Evolutionary conservation across 495 filamentous ascomycete genomes (phyloP).

Genomic region (Astrocystis sublimbata): DNA sequence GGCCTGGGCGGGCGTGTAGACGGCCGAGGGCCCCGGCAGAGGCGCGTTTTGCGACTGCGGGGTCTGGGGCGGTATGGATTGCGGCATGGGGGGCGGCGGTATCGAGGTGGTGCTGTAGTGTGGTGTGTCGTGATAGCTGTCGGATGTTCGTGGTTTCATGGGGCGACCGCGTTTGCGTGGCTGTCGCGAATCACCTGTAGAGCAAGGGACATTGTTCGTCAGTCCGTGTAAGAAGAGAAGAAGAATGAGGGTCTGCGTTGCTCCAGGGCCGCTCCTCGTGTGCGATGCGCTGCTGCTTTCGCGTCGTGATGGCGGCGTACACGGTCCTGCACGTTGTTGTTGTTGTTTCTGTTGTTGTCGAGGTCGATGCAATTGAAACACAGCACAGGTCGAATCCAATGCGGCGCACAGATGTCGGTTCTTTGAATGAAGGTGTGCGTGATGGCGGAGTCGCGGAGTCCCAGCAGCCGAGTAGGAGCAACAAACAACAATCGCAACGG

Average conservation of each 20-base stretch:
- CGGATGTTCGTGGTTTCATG: slow-evolving; percentile 61
- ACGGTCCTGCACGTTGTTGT: not conserved
- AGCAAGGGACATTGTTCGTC: slow-evolving; percentile 36
- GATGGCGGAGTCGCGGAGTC: too few species aligned
- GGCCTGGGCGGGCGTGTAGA: slow-evolving; percentile 63
- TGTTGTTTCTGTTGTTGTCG: too few species aligned
- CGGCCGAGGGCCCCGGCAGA: slow-evolving; percentile 59
- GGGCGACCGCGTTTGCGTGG: slow-evolving; percentile 86
- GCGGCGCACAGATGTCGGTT: too few species aligned
- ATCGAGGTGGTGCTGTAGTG: slow-evolving; percentile 52
- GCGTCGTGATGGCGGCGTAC: not conserved
- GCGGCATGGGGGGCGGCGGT: slow-evolving; percentile 42
- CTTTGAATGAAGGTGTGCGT: too few species aligned
- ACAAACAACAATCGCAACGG: too few species aligned
- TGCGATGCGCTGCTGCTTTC: not conserved
- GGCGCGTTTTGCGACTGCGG: slow-evolving; percentile 73
- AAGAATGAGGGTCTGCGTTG: too few species aligned
- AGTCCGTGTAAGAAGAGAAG: slow-evolving; percentile 33
- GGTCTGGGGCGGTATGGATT: slow-evolving; percentile 64
- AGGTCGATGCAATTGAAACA: too few species aligned
- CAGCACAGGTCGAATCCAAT: too few species aligned
- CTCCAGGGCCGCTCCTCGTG: not conserved
- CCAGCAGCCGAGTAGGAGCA: too few species aligned
- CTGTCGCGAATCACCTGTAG: slow-evolving; percentile 55
- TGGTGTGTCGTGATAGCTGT: slow-evolving; percentile 48